These are phyloP conservation scores for Trametes sp. DNA, from an alignment of 1,284 basidiomycete genomes.

Conservation along the genomic window DNA sequence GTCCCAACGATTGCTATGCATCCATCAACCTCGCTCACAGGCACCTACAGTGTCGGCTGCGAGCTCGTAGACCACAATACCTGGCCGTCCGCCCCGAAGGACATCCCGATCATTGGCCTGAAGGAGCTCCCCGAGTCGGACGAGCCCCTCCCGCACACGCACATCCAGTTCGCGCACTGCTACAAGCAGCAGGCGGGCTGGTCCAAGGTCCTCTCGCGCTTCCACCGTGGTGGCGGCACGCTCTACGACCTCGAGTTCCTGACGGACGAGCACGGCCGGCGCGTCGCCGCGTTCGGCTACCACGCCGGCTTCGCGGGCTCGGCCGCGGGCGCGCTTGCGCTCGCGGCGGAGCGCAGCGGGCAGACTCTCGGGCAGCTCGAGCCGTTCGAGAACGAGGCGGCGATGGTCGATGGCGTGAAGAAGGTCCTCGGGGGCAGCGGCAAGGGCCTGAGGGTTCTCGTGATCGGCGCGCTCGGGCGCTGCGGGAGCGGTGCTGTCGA, in stretches of 20 bases:
- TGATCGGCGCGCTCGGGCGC: conserved; percentile 95
- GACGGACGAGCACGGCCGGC: conserved; percentile 83
- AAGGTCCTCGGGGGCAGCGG: conserved; percentile 72
- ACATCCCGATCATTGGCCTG: conserved; percentile 91
- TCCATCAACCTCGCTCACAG: conserved; percentile 16
- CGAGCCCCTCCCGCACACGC: conserved; percentile 88
- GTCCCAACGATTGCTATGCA: conserved; percentile 48
- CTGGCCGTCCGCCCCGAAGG: conserved; percentile 84
- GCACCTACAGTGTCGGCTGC: conserved; percentile 79
- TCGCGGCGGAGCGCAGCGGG: conserved; percentile 74
- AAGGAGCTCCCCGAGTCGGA: conserved; percentile 92
- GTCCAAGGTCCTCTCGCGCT: conserved; percentile 88
- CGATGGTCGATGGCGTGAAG: conserved; percentile 82
- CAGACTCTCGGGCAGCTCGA: conserved; percentile 72
- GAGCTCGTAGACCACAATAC: conserved; percentile 89
- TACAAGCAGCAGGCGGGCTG: conserved; percentile 98
- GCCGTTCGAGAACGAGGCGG: conserved; percentile 84
- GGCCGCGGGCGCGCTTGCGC: conserved; percentile 89
- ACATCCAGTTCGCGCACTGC: conserved; percentile 99
- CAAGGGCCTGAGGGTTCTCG: conserved; percentile 86
- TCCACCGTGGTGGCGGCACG: conserved; percentile 86
- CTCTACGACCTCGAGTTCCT: conserved; percentile 99
- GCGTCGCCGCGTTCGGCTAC: conserved; percentile 99
- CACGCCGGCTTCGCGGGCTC: conserved; percentile 99
- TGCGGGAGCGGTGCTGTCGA: conserved; percentile 98